Evolutionary conservation across 805 yeast species (phyloP).

Genomic region (Starmera quercuum): DNA sequence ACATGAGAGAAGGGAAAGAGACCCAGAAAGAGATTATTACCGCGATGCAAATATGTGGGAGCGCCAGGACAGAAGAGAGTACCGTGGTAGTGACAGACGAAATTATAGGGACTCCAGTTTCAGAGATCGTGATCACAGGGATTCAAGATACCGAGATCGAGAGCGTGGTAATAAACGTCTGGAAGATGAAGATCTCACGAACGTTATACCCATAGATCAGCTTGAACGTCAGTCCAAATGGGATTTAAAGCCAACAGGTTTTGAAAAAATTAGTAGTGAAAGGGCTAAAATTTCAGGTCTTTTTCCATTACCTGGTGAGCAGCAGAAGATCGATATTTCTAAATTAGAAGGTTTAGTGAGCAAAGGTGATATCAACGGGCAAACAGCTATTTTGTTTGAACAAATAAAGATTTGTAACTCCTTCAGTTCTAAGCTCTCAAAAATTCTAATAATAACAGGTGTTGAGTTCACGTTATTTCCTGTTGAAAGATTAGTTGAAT

Average conservation of each 20-base stretch:
- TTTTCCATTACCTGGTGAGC: conserved; percentile 68
- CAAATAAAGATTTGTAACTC: conserved; percentile 21
- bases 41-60: background rate
- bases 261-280: conserved; percentile 66
- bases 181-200: conserved; percentile 11
- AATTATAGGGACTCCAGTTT: conserved; percentile 14
- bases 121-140: conserved; percentile 1
- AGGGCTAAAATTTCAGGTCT: conserved; percentile 74
- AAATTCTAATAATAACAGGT: conserved; percentile 21
- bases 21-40: conserved; percentile 1
- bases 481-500: conserved; percentile 32
- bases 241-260: conserved; percentile 68
- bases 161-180: conserved; percentile 9
- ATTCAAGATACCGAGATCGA: conserved; percentile 11
- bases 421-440: conserved; percentile 17
- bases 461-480: conserved; percentile 22
- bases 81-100: conserved; percentile 3
- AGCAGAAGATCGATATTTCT: conserved; percentile 26
- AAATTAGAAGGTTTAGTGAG: conserved; percentile 22
- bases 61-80: conserved; percentile 2
- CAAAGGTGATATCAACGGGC: conserved; percentile 21
- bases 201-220: conserved; percentile 40
- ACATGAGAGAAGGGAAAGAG: conserved; percentile 4
- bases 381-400: conserved; percentile 26
- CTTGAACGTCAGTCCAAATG: conserved; percentile 50